Percentiles rank a stretch among this genome's conserved stretches.
Evolutionary conservation across 805 yeast genomes (phyloP).

Genomic region (Ogataea pignaliae): DNA sequence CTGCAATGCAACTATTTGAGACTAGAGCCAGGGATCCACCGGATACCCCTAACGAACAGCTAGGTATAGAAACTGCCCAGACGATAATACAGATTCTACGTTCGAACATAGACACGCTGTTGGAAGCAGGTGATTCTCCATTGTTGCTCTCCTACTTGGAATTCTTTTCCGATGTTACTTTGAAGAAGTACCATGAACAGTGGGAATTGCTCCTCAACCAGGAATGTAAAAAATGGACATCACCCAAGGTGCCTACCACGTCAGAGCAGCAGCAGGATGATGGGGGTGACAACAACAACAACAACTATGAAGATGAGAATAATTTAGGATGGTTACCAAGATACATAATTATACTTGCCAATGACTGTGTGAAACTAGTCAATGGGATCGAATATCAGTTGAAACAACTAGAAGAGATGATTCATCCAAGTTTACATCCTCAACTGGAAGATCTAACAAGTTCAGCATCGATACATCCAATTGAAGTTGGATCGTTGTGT

Average conservation of each 20-base stretch:
- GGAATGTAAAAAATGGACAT: conserved; percentile 16
- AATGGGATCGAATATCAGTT: conserved; percentile 25
- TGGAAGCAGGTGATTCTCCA: conserved; percentile 33
- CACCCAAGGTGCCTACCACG: neutral
- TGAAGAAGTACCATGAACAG: conserved; percentile 16
- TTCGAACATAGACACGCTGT: conserved; percentile 31
- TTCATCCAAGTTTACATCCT: conserved; percentile 21
- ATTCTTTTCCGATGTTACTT: conserved; percentile 19
- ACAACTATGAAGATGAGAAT: conserved; percentile 7
- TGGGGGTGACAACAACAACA: neutral
- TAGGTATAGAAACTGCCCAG: conserved; percentile 29
- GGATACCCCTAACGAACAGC: conserved; percentile 20
- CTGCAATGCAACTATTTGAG: conserved; percentile 47
- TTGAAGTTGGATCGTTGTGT: conserved; percentile 25
- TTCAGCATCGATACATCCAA: conserved; percentile 18
- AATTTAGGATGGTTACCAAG: conserved; percentile 27
- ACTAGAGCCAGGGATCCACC: conserved; percentile 66
- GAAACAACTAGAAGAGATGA: conserved; percentile 15
- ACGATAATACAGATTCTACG: conserved; percentile 21
- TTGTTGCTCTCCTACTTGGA: conserved; percentile 22
- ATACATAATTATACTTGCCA: conserved; percentile 27
- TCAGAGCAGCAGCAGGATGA: conserved; percentile 3
- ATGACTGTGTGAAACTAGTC: conserved; percentile 27
- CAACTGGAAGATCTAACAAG: conserved; percentile 14
- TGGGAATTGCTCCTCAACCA: conserved; percentile 19